Base-by-base conservation (phyloP, 1,284 basidiomycete genomes). In the Sphaerobolus stellatus region DNA sequence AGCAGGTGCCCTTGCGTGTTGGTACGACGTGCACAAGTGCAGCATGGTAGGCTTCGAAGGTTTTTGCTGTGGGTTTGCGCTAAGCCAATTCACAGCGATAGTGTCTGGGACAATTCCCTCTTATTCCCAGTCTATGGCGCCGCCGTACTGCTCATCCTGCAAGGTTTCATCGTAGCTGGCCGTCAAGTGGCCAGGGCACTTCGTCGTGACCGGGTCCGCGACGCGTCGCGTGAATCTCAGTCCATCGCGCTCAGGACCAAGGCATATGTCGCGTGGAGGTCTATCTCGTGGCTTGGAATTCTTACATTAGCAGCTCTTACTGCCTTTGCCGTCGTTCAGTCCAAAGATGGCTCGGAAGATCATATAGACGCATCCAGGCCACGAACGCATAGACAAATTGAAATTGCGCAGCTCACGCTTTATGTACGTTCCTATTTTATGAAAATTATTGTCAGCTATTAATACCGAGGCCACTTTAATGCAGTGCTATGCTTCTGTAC, bases 401-500 rank as follows among this genome's bases (percentile, higher is more conserved):
- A 54, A 27, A n/a, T 16, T 29, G 20, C 41, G 24, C 33, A 48
- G 28, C 22, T 54, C 7, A 36, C 22, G 20, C 52, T 54, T 43
- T 54, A 54, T 22, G 52, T 54, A 27, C 30, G 46, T 48, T n/a
- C 27, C n/a, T 41, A 34, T 4, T 34, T 28, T 40, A 11, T 24
- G 18, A 2, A 11, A 2, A 24, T n/a, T 3, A 40, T n/a, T n/a
- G n/a, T n/a, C n/a, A 28, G 30, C 22, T n/a, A 22, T 30, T 43
- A n/a, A n/a, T 36, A 8, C 14, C 46, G 25, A 13, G 38, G 5
- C 18, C n/a, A 40, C 9, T 9, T 28, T 24, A 11, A n/a, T n/a
- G n/a, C 33, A 54, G 52, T 18, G 8, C 13, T 48, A 48, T 34
- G 16, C n/a, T n/a, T 48, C 46, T 29, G 30, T 54, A 14, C 46